Evolutionary conservation across 2,329 filamentous ascomycete species (phyloP), one percentile per base, ranked within the genome.

Genomic region (Verticillium albo-atrum): DNA sequence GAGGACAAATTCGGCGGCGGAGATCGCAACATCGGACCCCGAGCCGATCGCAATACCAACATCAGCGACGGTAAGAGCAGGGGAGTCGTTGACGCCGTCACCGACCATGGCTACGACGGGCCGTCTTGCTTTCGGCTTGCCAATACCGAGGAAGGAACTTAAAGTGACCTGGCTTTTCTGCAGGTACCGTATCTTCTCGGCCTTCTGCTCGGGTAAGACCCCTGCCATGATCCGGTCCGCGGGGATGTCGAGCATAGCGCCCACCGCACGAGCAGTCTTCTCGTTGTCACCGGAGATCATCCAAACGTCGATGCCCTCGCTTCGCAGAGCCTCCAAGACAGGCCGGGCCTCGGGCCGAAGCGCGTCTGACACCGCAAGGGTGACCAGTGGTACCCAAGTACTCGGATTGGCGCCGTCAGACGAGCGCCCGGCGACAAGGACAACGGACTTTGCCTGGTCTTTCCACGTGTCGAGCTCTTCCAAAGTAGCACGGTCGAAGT

Each of bases 281-380:
- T 80, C 77, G 69, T 97, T 97, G 77, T 97, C 93, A 28, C 93
- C 93, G 0, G 92, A 96, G 37, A 96, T 86, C 91, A 97, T 96
- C 86, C 89, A 97, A 4, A 96, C 89, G 32, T 87, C 84, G 53
- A 90, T 87, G 20, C 88, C 86, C 17, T 83, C 83, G 4, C 80
- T 73, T 50, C 84, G 82, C 0, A 97, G 83, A 1, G 86, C 80
- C 6, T 75, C 72, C 60, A 96, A 82, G 23, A 94, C 86, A 7
- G 77, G 68, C 1, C 76, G 73, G 0, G 92, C 87, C 73, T 96
- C 91, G 0, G 85, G 82, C 2, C 93, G 89, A 63, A 97, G 84
- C 1, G 91, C 87, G 66, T 97, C 93, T 0, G 92, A 88, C 55
- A 94, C 88, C 53, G 91, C 87, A 64, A 97, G 87, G 14, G 87